Evolutionary conservation across 306 rosid genomes (phyloP), one percentile per base, ranked within the genome.

Genomic region (Ammopiptanthus mongolicus): DNA sequence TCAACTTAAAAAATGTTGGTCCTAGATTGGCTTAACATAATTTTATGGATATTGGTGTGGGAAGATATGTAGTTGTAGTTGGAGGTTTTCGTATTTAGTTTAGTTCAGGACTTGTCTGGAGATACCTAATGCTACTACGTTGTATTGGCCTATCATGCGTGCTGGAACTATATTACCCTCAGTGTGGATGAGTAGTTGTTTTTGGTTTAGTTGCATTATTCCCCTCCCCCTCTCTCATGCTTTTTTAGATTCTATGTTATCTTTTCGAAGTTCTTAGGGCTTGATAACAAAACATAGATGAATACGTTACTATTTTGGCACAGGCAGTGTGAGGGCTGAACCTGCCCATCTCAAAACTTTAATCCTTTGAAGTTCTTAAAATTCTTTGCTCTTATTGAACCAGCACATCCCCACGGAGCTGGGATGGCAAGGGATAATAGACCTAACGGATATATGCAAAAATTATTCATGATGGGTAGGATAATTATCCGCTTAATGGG

Each of bases 1-100:
- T 86, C 78, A 37, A 48, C 74, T n/a, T 83, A 39, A 73, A 36
- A 36, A 9, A 37, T 5, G 25, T 21, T 22, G 28, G n/a, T 39
- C 57, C 14, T 41, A 5, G 31, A 39, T 41, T 9, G 6, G 39
- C 64, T 41, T 42, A 2, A 28, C 50, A 25, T 22, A 31, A 56
- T 19, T 13, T 46, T 62, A 4, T 34, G n/a, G 14, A 5, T 36
- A 34, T 37, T 42, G 25, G 34, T 47, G 33, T 61, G 25, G 23
- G 23, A 34, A 53, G 28, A 37, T 84, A 11, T 62, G 8, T 59
- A 55, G 50, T 75, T 25, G 13, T 80, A 77, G 75, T 47, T 57
- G 44, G n/a, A 25, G 46, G 11, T 29, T 2, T 65, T 22, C 2
- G 19, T 8, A n/a, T 21, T 63, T 21, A 42, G 44, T 3, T 29